Evolutionary conservation across 2,329 filamentous ascomycete genomes (phyloP).

Genomic region (Aspergillus proliferans): DNA sequence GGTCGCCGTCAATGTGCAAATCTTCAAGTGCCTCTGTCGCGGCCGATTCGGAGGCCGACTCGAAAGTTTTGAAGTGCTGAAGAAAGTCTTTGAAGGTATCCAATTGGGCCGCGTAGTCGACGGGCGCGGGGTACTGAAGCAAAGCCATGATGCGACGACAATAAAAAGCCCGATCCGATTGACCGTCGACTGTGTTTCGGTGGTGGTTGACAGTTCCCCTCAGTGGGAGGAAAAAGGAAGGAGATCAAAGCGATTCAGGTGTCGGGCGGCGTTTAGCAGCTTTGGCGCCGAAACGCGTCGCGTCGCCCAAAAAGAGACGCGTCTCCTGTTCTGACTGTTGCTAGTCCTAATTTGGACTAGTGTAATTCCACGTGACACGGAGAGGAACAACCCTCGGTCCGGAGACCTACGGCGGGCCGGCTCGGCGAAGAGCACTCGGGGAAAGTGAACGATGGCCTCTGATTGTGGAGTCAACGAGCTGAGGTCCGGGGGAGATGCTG

Average conservation of each 20-base stretch:
- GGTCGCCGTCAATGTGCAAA: conserved; percentile 81
- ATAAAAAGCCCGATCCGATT: conserved; percentile 14
- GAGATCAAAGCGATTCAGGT: not conserved
- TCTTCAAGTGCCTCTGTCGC: conserved; percentile 76
- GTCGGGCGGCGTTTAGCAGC: not conserved
- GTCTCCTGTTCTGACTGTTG: conserved; percentile 8
- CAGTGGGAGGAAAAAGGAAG: conserved; percentile 6
- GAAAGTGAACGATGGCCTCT: conserved; percentile 7
- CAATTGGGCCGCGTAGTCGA: conserved; percentile 84
- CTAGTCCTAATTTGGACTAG: conserved; percentile 14
- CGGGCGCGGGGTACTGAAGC: conserved; percentile 67
- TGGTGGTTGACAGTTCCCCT: conserved; percentile 5
- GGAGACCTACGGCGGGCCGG: conserved; percentile 11
- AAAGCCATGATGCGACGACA: conserved; percentile 65
- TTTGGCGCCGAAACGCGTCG: conserved; percentile 19
- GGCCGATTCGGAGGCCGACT: conserved; percentile 57
- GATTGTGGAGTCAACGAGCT: conserved; percentile 17
- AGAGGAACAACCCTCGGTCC: conserved; percentile 29
- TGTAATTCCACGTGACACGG: conserved; percentile 19
- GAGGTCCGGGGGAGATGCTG: conserved; percentile 17
- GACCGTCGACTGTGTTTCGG: conserved; percentile 9
- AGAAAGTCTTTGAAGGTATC: conserved; percentile 78
- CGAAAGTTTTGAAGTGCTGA: conserved; percentile 71
- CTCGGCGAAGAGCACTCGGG: conserved; percentile 17
- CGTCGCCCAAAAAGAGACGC: conserved; percentile 23